phyloP scores from a whole-genome alignment of 2,329 filamentous ascomycete species.

The Aspergillus cejpii region DNA sequence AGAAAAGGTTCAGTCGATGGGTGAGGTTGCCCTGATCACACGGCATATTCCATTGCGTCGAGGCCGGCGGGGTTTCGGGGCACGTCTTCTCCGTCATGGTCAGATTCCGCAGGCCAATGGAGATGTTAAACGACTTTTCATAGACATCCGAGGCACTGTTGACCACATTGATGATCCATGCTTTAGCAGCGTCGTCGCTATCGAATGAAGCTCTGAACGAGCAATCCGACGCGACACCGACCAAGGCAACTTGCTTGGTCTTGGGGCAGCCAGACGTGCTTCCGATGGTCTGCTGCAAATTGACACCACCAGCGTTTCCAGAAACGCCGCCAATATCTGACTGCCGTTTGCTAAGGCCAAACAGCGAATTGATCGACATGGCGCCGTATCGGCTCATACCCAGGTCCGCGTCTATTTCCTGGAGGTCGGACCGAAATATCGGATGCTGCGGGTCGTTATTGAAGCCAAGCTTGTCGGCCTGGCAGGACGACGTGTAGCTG shows the following conservation, averaged over 20 bases:
- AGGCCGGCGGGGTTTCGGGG: constrained; percentile 58
- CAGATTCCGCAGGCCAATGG: constrained; percentile 79
- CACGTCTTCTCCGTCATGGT: constrained; percentile 71
- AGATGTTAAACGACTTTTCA: constrained; percentile 89
- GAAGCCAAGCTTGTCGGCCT: constrained; percentile 69
- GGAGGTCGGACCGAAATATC: constrained; percentile 50
- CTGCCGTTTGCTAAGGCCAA: constrained; percentile 59
- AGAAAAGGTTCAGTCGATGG: constrained; percentile 78
- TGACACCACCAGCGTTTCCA: constrained; percentile 72
- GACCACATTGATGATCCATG: constrained; percentile 74
- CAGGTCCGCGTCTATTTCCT: constrained; percentile 25
- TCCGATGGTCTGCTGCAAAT: constrained; percentile 72
- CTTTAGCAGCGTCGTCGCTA: constrained; percentile 55
- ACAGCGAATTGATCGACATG: constrained; percentile 59
- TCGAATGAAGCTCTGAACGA: constrained; percentile 71
- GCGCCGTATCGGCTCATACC: constrained; percentile 52
- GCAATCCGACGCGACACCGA: constrained; percentile 91
- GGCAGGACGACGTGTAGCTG: constrained; percentile 52
- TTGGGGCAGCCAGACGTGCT: constrained; percentile 75
- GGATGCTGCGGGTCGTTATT: constrained; percentile 69
- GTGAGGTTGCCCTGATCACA: constrained; percentile 60
- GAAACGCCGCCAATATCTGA: constrained; percentile 61
- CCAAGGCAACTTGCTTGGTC: constrained; percentile 82
- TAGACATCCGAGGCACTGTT: constrained; percentile 83
- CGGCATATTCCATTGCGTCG: constrained; percentile 75